A percentile compares a stretch with the other conserved stretches of the same genome.
These are phyloP conservation scores for Marasmius oreades DNA, from an alignment of 1,284 basidiomycete genomes.

Conservation along the genomic window DNA sequence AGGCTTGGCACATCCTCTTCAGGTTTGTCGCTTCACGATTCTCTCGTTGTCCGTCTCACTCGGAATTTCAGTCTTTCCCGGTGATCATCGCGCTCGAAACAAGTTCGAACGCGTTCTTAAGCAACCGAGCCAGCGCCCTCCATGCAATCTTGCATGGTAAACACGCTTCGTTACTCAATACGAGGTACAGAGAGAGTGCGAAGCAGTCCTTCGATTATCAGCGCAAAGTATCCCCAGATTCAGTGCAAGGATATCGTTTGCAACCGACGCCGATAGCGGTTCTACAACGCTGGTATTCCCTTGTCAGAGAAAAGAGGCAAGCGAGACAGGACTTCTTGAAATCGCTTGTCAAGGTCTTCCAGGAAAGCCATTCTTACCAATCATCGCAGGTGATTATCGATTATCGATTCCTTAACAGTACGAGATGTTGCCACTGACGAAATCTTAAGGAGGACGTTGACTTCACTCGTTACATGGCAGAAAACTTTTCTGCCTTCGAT, in stretches of 20 bases:
- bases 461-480: conserved; percentile 88
- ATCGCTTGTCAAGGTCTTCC: conserved; percentile 78
- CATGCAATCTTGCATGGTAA: conserved; percentile 86
- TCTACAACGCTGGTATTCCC: conserved; percentile 86
- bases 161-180: conserved; percentile 86
- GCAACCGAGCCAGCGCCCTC: conserved; percentile 74
- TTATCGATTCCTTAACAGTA: background rate
- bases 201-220: conserved; percentile 84
- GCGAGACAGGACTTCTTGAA: conserved; percentile 85
- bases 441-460: conserved; percentile 66
- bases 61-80: conserved; percentile 71
- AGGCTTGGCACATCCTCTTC: conserved; percentile 91
- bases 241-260: conserved; percentile 61
- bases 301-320: conserved; percentile 86
- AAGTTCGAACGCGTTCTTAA: conserved; percentile 57
- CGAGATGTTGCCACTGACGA: background rate
- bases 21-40: conserved; percentile 41
- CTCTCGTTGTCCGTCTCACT: conserved; percentile 1
- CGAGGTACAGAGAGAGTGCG: conserved; percentile 79
- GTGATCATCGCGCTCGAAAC: conserved; percentile 93
- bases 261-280: conserved; percentile 64
- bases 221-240: conserved; percentile 45
- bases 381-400: conserved; percentile 42
- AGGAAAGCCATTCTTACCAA: conserved; percentile 47
- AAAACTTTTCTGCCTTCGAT: conserved; percentile 89